These are phyloP conservation scores for Sporothrix mexicana DNA, from an alignment of 2,329 filamentous ascomycete genomes.

Conservation along the genomic window DNA sequence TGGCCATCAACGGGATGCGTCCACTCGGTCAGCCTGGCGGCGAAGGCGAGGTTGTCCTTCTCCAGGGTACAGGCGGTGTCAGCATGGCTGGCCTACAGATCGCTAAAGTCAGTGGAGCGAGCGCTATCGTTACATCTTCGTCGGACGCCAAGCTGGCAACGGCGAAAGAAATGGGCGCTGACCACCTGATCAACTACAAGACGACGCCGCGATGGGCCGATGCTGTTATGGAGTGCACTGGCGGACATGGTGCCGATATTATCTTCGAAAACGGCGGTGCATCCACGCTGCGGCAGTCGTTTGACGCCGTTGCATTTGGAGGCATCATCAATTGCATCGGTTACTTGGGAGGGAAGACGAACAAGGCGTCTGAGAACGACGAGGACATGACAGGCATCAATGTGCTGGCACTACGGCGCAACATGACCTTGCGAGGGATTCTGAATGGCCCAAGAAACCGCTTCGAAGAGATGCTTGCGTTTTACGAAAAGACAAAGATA, in stretches of 20 bases:
- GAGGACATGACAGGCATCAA: slow-evolving; percentile 64
- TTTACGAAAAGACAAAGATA: slow-evolving; percentile 50
- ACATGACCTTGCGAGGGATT: slow-evolving; percentile 59
- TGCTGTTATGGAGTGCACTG: slow-evolving; percentile 54
- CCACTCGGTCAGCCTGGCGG: slow-evolving; percentile 50
- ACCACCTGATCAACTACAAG: slow-evolving; percentile 60
- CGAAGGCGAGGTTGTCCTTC: slow-evolving; percentile 51
- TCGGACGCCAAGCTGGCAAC: slow-evolving; percentile 58
- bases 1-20: slow-evolving; percentile 66
- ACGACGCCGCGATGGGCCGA: slow-evolving; percentile 59
- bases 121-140: slow-evolving; percentile 61
- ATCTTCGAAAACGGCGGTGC: slow-evolving; percentile 63
- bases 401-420: slow-evolving; percentile 55
- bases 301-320: slow-evolving; percentile 60
- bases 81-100: slow-evolving; percentile 59
- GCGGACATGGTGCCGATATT: slow-evolving; percentile 56
- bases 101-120: slow-evolving; percentile 58
- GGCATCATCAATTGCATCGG: slow-evolving; percentile 60
- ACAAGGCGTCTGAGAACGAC: slow-evolving; percentile 49
- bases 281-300: slow-evolving; percentile 57
- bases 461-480: slow-evolving; percentile 60
- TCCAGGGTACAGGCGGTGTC: slow-evolving; percentile 63
- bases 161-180: slow-evolving; percentile 57
- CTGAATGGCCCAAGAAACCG: slow-evolving; percentile 63
- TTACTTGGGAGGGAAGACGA: slow-evolving; percentile 59